phyloP scores from a whole-genome alignment of 2,329 filamentous ascomycete genomes.

The Fusarium globosum region DNA sequence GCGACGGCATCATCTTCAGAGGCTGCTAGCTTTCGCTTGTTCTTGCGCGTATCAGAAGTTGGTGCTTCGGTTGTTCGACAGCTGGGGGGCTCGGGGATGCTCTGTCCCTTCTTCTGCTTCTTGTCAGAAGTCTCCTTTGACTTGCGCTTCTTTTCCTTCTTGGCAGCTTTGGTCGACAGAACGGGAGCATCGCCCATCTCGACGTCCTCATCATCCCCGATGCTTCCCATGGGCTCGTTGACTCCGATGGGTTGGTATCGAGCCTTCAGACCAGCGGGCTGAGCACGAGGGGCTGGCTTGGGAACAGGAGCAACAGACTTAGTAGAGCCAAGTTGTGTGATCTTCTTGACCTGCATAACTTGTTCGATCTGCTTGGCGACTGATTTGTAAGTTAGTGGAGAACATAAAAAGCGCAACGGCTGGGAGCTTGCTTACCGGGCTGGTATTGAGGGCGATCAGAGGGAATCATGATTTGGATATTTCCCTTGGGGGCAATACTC shows the following conservation, averaged over 20 bases:
- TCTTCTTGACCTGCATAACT: slow-evolving; percentile 73
- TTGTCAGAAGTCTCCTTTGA: slow-evolving; percentile 44
- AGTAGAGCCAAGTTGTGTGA: slow-evolving; percentile 65
- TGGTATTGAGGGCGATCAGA: slow-evolving; percentile 66
- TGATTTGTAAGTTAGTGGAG: slow-evolving; percentile 28
- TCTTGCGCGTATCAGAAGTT: slow-evolving; percentile 47
- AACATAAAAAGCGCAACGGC: background rate
- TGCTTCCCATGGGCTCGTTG: slow-evolving; percentile 48
- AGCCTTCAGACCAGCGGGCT: slow-evolving; percentile 74
- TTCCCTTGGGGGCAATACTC: slow-evolving; percentile 59
- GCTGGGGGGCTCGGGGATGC: slow-evolving; percentile 12
- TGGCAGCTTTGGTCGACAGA: slow-evolving; percentile 39
- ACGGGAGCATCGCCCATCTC: slow-evolving; percentile 58
- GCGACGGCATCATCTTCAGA: slow-evolving; percentile 54
- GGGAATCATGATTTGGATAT: slow-evolving; percentile 71
- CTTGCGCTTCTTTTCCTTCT: slow-evolving; percentile 51
- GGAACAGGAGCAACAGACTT: slow-evolving; percentile 56
- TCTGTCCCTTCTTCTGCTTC: slow-evolving; percentile 46
- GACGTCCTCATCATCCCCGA: slow-evolving; percentile 59
- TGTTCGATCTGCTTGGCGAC: slow-evolving; percentile 61
- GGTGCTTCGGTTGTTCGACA: slow-evolving; percentile 30
- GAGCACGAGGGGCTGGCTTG: slow-evolving; percentile 66
- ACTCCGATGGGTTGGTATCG: slow-evolving; percentile 76
- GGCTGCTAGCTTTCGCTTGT: slow-evolving; percentile 52
- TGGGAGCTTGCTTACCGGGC: slow-evolving; percentile 60